Base-by-base conservation (phyloP, 2,329 filamentous ascomycete species). In the Xylaria sp. region DNA sequence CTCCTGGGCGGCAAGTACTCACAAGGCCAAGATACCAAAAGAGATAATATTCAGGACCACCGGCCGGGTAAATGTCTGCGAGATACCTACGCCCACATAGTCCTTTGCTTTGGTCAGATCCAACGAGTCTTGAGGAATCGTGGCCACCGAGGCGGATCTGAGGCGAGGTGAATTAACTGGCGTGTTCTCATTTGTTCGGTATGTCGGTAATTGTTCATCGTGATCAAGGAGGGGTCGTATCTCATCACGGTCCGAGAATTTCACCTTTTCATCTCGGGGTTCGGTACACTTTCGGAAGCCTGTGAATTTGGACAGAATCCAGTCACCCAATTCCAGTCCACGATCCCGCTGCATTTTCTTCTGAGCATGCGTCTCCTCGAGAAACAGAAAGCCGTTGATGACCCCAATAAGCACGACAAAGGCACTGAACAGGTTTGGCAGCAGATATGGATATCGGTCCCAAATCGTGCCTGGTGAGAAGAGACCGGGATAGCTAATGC, bases 1-100 rank as follows among this genome's bases (percentile, higher is more conserved):
- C 12, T 61, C 10, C 48, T 39, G 51, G 12, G n/a, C 4, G 13
- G 58, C 7, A 64, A 75, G 60, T 64, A 91, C 94, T 89, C 87
- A 97, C 94, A 97, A 98, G 72, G 95, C 95, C 68, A 98, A 85
- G 75, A 98, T 94, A 54, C 94, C 95, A 78, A 97, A 97, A 62
- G 92, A 94, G 66, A 95, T 83, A 72, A 98, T 97, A 78, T 94
- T 95, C 77, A 97, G 85, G 69, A 97, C 85, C 64, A 98, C 92
- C 59, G 95, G 93, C 78, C 86, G 89, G 13, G 93, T 97, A 79
- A 98, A 98, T 9, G 90, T 91, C 75, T 88, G 89, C 61, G 83
- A 79, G 52, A 83, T 70, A n/a, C 72, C 74, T 20, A 73, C 70
- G 12, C 73, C 72, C 43, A 76, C 55, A 36, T 62, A 46, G 64